These are phyloP conservation scores for Fusarium avenaceum DNA, from an alignment of 2,329 filamentous ascomycete species.

Conservation along the genomic window DNA sequence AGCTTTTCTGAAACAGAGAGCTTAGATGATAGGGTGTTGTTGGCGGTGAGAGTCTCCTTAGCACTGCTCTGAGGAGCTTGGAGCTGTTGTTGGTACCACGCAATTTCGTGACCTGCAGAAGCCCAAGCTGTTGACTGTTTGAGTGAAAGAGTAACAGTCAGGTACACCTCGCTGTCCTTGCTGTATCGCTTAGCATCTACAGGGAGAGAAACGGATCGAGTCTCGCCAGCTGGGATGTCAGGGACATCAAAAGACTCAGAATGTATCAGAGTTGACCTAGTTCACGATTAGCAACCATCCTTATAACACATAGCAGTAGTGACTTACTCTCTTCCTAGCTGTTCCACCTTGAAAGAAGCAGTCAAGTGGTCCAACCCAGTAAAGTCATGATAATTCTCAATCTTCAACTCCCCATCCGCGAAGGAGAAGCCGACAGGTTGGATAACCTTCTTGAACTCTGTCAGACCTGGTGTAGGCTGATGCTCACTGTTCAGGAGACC, in stretches of 20 bases:
- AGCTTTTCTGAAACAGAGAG: slow-evolving; percentile 40
- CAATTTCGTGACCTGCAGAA: slow-evolving; percentile 65
- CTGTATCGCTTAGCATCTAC: slow-evolving; percentile 47
- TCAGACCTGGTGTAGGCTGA: slow-evolving; percentile 67
- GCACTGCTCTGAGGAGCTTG: not conserved
- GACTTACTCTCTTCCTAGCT: slow-evolving; percentile 58
- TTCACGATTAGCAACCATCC: slow-evolving; percentile 1
- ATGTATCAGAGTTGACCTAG: slow-evolving; percentile 45
- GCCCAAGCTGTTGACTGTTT: slow-evolving; percentile 64
- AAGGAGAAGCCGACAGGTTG: slow-evolving; percentile 64
- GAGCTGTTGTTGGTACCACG: slow-evolving; percentile 65
- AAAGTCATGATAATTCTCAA: slow-evolving; percentile 67
- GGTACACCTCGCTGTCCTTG: slow-evolving; percentile 57
- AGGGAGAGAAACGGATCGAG: slow-evolving; percentile 53
- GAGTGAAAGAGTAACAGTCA: slow-evolving; percentile 62
- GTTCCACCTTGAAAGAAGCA: slow-evolving; percentile 60
- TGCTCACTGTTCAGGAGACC: slow-evolving; percentile 68
- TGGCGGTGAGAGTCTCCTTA: not conserved
- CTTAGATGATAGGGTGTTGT: slow-evolving; percentile 37
- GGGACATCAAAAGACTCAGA: slow-evolving; percentile 59
- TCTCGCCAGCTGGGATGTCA: slow-evolving; percentile 55
- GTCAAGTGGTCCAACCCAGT: slow-evolving; percentile 58
- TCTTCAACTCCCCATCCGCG: slow-evolving; percentile 53
- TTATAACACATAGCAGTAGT: rapidly evolving
- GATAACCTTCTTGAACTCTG: slow-evolving; percentile 70